These are phyloP conservation scores for Pseudocohnilembus persalinus DNA, from an alignment of 169 alveolate species.

Conservation along the genomic window DNA sequence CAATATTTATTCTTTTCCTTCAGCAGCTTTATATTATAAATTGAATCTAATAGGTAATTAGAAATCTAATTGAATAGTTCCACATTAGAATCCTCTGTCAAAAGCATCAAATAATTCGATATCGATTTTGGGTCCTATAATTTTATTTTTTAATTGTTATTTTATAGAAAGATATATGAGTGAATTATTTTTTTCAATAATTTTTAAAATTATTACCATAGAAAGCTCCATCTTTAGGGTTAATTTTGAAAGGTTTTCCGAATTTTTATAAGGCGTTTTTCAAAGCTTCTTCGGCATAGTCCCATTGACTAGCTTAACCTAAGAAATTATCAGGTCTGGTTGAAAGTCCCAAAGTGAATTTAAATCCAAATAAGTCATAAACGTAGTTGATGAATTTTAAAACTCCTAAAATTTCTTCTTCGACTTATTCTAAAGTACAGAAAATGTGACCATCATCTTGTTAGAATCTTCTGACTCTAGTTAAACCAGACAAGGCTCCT, in stretches of 20 bases:
- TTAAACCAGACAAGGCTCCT: slow-evolving; percentile 98
- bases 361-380: slow-evolving; percentile 94
- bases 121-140: slow-evolving; percentile 97
- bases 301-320: slow-evolving; percentile 96
- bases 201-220: slow-evolving; percentile 86
- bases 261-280: slow-evolving; percentile 91
- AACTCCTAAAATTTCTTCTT: slow-evolving; percentile 89
- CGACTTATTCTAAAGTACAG: slow-evolving; percentile 95
- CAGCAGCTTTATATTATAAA: slow-evolving; percentile 94
- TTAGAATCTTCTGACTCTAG: slow-evolving; percentile 98
- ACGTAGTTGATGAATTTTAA: slow-evolving; percentile 93
- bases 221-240: slow-evolving; percentile 99
- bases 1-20: slow-evolving; percentile 59
- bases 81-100: slow-evolving; percentile 98
- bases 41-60: slow-evolving; percentile 98
- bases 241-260: slow-evolving; percentile 93
- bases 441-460: slow-evolving; percentile 99
- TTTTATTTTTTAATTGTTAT: too few relatives aligned
- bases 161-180: too few relatives aligned
- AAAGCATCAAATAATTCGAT: slow-evolving; percentile 95
- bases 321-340: slow-evolving; percentile 97
- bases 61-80: slow-evolving; percentile 98
- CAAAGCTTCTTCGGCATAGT: slow-evolving; percentile 94
- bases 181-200: too few relatives aligned
- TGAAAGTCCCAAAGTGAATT: slow-evolving; percentile 92